A percentile compares a stretch with the other conserved stretches of the same genome.
Conservation (phyloP, 352 stramenopile genomes). For the Globisporangium cederbergense region DNA sequence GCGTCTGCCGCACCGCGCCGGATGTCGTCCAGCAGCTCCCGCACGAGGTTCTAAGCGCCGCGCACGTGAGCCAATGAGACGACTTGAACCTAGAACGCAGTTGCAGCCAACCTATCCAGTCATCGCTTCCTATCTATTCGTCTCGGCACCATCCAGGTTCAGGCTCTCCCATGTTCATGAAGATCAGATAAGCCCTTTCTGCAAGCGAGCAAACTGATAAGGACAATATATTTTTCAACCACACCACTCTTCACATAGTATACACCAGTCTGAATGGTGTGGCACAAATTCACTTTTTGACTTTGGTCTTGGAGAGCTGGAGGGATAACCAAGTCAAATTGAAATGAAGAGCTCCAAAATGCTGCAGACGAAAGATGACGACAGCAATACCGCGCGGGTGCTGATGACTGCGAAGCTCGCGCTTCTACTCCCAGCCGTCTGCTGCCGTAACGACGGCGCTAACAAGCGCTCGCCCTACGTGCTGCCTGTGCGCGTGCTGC, state of each 20-base stretch:
- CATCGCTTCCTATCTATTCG: neutral
- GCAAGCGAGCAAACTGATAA: neutral
- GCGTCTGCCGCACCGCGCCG: neutral
- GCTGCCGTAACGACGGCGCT: neutral
- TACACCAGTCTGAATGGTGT: neutral
- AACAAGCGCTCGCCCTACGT: neutral
- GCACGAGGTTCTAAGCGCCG: slow-evolving; percentile 5
- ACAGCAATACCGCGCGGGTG: neutral
- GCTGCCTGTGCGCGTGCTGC: neutral
- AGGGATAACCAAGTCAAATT: neutral
- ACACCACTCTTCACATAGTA: neutral
- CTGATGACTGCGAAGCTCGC: slow-evolving; percentile 6
- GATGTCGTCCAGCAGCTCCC: slow-evolving; percentile 15
- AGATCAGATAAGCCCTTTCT: too few relatives aligned
- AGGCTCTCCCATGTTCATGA: neutral
- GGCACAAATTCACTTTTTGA: neutral
- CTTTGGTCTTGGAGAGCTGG: neutral
- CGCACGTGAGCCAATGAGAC: neutral
- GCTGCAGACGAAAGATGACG: neutral
- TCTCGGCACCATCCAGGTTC: neutral
- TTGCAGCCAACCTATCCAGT: neutral
- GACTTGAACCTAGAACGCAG: neutral
- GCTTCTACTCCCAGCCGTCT: slow-evolving; percentile 1
- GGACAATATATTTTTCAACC: neutral
- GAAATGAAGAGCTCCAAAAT: neutral